Base-by-base conservation (phyloP, 345 rosid species). In the Eucalyptus curtisii region DNA sequence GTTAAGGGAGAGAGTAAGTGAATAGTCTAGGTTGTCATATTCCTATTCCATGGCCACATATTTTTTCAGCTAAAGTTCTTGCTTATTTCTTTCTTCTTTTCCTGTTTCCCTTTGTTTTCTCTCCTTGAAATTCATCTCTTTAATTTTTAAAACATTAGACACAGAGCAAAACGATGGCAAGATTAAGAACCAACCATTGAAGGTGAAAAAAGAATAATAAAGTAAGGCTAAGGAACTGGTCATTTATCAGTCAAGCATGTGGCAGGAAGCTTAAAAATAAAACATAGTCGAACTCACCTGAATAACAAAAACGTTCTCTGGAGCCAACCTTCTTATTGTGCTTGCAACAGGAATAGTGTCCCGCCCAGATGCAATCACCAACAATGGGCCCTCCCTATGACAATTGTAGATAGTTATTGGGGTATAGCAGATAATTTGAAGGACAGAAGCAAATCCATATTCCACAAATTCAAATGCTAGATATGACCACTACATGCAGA, bases 291-390 rank as follows among this genome's bases (percentile, higher is more conserved):
- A 40, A 50, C 76, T 90, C 89, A 96, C 99, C 97, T 97, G 99
- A 88, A 98, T 93, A 90, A 96, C 95, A 91, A 98, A 98, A 90
- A 95, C 98, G 89, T 92, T 91, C 45, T 95, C 96, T 44, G 90
- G 93, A 89, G 99, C 98, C 87, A 95, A 92, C 92, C 92, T 93
- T 91, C 95, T 98, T 89, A 98, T 94, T 89, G 97, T 94, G 94
- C 96, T 97, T 61, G 97, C 94, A 88, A 94, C 92, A 31, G 95
- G 90, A 76, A 96, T 91, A 79, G 98, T 98, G 91, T 97, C 98
- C 91, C 94, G 90, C 86, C 99, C 99, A 88, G 97, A 98, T 87
- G 99, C 99, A 89, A 98, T 94, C 87, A 98, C 96, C 96, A 98
- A 91, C 87, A 97, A 86, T 47, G 98, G 99, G 47, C 98, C 99